Evolutionary conservation across 345 rosid species (phyloP), one percentile per base, ranked within the genome.

Genomic region (Fremontodendron californicum): DNA sequence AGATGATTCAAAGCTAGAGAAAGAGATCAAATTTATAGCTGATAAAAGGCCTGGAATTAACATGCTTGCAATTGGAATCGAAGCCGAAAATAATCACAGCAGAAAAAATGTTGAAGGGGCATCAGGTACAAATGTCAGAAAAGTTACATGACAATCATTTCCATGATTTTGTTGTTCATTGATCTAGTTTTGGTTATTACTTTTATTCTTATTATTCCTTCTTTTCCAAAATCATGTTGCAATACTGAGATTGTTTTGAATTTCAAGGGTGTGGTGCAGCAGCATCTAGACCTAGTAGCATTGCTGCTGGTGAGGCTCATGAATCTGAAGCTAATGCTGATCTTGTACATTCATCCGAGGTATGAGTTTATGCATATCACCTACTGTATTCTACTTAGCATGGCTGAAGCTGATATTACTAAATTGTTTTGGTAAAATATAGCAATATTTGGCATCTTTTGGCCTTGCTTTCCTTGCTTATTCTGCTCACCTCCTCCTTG

Each of bases 261-360:
- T 75, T 74, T 82, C 60, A 81, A 88, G 94, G 92, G 75, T 64
- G 78, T 82, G 84, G 78, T 75, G 85, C 76, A 71, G 77, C 76
- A 66, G 57, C 82, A 76, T 66, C 88, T 61, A 80, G 82, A 76
- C 81, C 86, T 67, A 78, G 82, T 58, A 78, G 82, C 77, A 81
- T 77, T 23, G 78, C 43, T 78, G 79, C 73, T 21, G 62, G 61
- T 62, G 90, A 83, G 77, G 88, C 73, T 37, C 83, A 19, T 68
- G 80, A 83, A 80, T 49, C 78, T 31, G 70, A 76, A 79, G 80
- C 85, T 78, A 73, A 71, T 37, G 58, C 63, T 81, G 90, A 90
- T 79, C 58, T 55, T 83, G 80, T 73, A 39, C 84, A 83, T 61
- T 69, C 76, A 60, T 57, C 80, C 15, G 94, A 90, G 94, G 98